phyloP scores from a whole-genome alignment of 805 yeast genomes.

The Brettanomyces anomalus region DNA sequence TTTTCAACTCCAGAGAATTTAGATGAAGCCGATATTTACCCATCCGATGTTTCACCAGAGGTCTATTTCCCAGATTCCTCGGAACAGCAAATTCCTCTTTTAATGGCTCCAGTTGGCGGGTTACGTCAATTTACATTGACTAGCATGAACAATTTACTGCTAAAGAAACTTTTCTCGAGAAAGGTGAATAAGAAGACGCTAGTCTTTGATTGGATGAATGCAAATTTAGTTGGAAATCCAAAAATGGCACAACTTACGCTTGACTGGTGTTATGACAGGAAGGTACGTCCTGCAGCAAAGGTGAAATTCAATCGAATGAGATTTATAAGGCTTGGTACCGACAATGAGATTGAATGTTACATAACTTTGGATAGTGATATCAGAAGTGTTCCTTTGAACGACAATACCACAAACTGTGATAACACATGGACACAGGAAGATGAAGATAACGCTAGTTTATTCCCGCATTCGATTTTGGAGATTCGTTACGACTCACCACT shows the following conservation, averaged over 20 bases:
- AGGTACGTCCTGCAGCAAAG: constrained; percentile 21
- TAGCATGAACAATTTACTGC: constrained; percentile 13
- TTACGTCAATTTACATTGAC: constrained; percentile 30
- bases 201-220: constrained; percentile 13
- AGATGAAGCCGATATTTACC: constrained; percentile 1
- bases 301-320: constrained; percentile 18
- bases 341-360: constrained; percentile 19
- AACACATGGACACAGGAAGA: constrained; percentile 9
- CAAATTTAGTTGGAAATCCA: constrained; percentile 19
- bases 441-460: constrained; percentile 10
- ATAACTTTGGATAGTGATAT: constrained; percentile 24
- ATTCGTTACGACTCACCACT: constrained; percentile 34
- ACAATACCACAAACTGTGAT: constrained; percentile 2
- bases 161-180: constrained; percentile 11
- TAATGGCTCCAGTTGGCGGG: constrained; percentile 34
- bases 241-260: constrained; percentile 24
- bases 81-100: constrained; percentile 13
- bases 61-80: constrained; percentile 1
- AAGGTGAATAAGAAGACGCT: constrained; percentile 6
- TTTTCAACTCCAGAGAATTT: neutral
- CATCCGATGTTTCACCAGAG: constrained; percentile 1
- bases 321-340: constrained; percentile 13
- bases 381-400: constrained; percentile 5
- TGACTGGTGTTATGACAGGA: constrained; percentile 24
- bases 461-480: constrained; percentile 44